Evolutionary conservation across 257 asterid species (phyloP).

Genomic region (Leonotis leonurus): DNA sequence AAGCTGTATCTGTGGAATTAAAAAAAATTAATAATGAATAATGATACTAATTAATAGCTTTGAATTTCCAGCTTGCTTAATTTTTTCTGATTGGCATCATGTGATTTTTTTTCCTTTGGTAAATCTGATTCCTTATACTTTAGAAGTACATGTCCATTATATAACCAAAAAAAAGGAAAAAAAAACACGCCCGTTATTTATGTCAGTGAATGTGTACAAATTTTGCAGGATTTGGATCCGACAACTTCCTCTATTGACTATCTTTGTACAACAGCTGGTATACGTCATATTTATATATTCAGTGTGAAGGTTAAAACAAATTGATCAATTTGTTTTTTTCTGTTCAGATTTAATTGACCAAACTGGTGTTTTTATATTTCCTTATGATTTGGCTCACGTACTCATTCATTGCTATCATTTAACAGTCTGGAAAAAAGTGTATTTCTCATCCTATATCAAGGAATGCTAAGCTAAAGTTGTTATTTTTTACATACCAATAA

Average conservation of each 20-base stretch:
- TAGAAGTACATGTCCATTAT: not conserved
- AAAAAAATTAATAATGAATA: not conserved
- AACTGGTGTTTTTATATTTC: slow-evolving; percentile 12
- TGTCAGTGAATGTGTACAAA: slow-evolving; percentile 9
- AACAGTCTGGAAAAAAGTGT: not conserved
- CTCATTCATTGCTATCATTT: not conserved
- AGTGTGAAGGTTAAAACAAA: slow-evolving; percentile 15
- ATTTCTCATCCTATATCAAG: not conserved
- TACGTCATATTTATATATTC: slow-evolving; percentile 31
- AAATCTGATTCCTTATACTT: not conserved
- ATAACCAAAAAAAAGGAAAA: not conserved
- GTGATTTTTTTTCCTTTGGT: not conserved
- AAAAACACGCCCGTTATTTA: not conserved
- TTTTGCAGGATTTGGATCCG: slow-evolving; percentile 81
- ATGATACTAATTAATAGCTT: not conserved
- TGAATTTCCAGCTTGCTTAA: not conserved
- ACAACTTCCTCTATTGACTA: slow-evolving; percentile 70
- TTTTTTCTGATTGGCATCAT: not conserved
- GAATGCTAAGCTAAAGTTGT: not conserved
- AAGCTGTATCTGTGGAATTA: not conserved
- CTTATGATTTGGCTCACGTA: not conserved
- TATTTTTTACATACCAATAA: not conserved
- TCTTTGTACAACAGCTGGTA: slow-evolving; percentile 95
- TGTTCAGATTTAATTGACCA: slow-evolving; percentile 6
- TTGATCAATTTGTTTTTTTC: slow-evolving; percentile 12